phyloP scores from a whole-genome alignment of 306 rosid species.

The Quercus berberidifolia region DNA sequence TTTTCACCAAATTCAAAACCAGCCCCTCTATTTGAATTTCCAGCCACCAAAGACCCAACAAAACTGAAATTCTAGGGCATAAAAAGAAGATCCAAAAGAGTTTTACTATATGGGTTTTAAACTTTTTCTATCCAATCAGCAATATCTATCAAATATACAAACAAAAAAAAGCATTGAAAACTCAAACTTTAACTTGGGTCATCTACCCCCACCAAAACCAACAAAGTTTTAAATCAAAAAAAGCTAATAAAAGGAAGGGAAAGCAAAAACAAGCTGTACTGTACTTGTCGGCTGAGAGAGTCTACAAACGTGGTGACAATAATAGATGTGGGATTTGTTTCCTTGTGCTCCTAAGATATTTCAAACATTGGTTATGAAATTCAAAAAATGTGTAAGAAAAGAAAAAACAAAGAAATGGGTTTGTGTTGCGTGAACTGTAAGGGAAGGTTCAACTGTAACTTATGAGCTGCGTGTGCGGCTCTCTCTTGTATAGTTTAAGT shows the following conservation, averaged over 20 bases:
- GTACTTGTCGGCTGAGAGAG: conserved; percentile 14
- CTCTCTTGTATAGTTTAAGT: no score
- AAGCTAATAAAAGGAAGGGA: neutral
- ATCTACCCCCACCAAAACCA: conserved; percentile 14
- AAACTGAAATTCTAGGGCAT: conserved; percentile 1
- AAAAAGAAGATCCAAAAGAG: conserved; percentile 11
- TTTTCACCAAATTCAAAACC: conserved; percentile 16
- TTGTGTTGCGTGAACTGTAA: conserved; percentile 1
- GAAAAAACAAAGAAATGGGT: conserved; percentile 1
- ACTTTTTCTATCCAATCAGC: neutral
- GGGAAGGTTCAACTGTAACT: no score
- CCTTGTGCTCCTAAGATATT: conserved; percentile 7
- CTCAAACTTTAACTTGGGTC: conserved; percentile 7
- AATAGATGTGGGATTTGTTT: neutral
- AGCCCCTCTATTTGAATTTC: conserved; percentile 11
- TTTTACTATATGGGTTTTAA: conserved; percentile 4
- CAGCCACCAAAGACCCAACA: neutral
- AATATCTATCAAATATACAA: neutral
- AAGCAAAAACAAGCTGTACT: conserved; percentile 16
- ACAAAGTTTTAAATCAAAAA: neutral
- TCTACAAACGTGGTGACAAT: conserved; percentile 20
- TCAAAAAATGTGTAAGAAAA: neutral
- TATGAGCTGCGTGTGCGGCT: no score
- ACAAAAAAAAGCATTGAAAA: neutral
- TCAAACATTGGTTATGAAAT: neutral